A percentile compares a stretch with the other conserved stretches of the same genome.
Evolutionary conservation across 345 rosid genomes (phyloP).

Genomic region (Murraya paniculata): DNA sequence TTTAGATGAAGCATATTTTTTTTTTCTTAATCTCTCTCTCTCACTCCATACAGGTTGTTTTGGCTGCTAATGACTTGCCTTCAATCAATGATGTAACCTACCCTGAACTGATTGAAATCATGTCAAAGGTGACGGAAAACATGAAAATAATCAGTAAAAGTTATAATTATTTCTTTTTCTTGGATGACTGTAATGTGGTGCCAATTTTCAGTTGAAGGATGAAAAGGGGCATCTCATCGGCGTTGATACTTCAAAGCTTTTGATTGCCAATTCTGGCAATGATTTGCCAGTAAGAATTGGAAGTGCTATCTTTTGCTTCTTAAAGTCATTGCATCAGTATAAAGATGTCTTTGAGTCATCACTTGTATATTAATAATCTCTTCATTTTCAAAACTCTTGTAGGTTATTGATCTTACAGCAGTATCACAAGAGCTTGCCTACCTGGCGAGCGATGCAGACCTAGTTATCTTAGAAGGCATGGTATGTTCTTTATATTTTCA

Average conservation of each 20-base stretch:
- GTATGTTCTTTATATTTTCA: conserved; percentile 40
- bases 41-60: conserved; percentile 60
- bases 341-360: neutral
- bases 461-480: conserved; percentile 97
- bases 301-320: neutral
- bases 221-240: conserved; percentile 71
- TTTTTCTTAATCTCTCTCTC: too few species aligned
- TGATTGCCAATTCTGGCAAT: conserved; percentile 91
- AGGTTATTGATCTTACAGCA: conserved; percentile 96
- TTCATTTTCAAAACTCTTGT: conserved; percentile 13
- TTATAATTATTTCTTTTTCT: conserved; percentile 9
- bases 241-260: conserved; percentile 78
- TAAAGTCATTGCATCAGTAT: neutral
- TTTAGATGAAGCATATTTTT: neutral
- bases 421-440: conserved; percentile 89
- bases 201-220: conserved; percentile 73
- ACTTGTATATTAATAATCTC: neutral
- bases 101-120: conserved; percentile 73
- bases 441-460: conserved; percentile 81
- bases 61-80: conserved; percentile 98
- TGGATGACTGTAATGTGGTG: conserved; percentile 26
- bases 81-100: conserved; percentile 96
- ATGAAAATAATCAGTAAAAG: neutral
- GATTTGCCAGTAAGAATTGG: conserved; percentile 83
- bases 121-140: conserved; percentile 60